These are phyloP conservation scores for Silene conica DNA, from an alignment of 148 eudicot genomes.

Conservation along the genomic window DNA sequence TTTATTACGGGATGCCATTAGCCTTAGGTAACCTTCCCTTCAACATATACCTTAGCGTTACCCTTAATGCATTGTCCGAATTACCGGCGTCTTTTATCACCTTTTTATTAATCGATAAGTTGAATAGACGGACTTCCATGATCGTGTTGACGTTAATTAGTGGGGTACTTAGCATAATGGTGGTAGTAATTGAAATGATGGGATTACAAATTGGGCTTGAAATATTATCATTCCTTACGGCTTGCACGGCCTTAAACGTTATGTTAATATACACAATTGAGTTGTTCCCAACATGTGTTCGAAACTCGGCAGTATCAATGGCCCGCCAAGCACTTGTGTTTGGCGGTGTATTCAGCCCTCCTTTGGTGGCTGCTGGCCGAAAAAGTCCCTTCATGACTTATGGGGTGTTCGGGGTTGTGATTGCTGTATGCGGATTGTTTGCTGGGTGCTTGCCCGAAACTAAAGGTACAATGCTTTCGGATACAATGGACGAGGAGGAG, in stretches of 20 bases:
- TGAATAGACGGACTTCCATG: conserved; percentile 32
- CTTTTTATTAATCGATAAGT: conserved; percentile 33
- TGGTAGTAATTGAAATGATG: conserved; percentile 26
- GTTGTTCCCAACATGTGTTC: conserved; percentile 68
- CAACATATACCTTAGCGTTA: conserved; percentile 46
- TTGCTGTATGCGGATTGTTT: conserved; percentile 35
- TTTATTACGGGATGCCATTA: conserved; percentile 68
- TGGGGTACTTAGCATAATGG: conserved; percentile 42
- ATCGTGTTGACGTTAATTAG: conserved; percentile 34
- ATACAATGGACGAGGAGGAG: conserved; percentile 68
- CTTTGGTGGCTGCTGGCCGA: conserved; percentile 48
- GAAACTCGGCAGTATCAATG: conserved; percentile 74
- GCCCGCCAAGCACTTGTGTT: conserved; percentile 56
- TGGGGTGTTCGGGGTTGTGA: conserved; percentile 55
- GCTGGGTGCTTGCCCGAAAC: conserved; percentile 52
- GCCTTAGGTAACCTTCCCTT: conserved; percentile 49
- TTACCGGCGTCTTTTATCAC: conserved; percentile 40
- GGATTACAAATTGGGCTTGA: conserved; percentile 40
- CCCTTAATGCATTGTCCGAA: conserved; percentile 57
- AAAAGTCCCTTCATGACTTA: conserved; percentile 35
- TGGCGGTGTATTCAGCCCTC: conserved; percentile 51
- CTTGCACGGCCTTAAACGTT: conserved; percentile 43
- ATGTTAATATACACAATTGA: conserved; percentile 53
- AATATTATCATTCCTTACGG: conserved; percentile 41
- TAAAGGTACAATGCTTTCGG: conserved; percentile 34